A percentile compares a stretch with the other conserved stretches of the same genome.
These are phyloP conservation scores for Quercus bicolor DNA, from an alignment of 306 rosid genomes.

Conservation along the genomic window DNA sequence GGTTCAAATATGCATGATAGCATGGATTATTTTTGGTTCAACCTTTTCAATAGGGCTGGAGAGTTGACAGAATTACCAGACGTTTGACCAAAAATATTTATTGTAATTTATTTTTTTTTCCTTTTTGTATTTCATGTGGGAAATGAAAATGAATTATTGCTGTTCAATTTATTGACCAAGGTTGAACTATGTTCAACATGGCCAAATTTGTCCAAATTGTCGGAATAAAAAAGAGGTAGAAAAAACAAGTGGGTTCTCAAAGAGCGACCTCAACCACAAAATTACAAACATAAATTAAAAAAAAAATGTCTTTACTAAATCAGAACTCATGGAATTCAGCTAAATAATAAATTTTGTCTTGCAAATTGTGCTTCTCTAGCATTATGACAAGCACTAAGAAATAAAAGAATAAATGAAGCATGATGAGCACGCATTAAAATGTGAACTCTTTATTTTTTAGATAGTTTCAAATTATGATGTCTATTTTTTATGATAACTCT, in stretches of 20 bases:
- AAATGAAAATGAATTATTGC: not conserved
- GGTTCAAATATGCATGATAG: slow-evolving; percentile 24
- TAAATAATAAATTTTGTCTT: not conserved
- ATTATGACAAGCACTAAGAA: too few relatives aligned
- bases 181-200: not conserved
- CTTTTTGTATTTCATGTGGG: not conserved
- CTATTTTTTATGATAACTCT: too few relatives aligned
- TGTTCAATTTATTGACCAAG: not conserved
- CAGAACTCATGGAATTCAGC: not conserved
- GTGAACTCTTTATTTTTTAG: too few relatives aligned
- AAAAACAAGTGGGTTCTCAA: too few relatives aligned
- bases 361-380: not conserved
- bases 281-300: not conserved
- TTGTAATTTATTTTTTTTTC: not conserved
- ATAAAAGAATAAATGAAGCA: too few relatives aligned
- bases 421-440: too few relatives aligned
- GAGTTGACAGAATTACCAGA: slow-evolving; percentile 37
- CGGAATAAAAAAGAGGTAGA: not conserved
- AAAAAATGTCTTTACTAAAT: not conserved
- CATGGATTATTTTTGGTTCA: slow-evolving; percentile 67
- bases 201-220: not conserved
- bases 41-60: slow-evolving; percentile 47
- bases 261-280: too few relatives aligned
- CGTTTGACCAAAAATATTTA: slow-evolving; percentile 11
- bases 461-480: too few relatives aligned